These are phyloP conservation scores for Diaporthe sp. DNA, from an alignment of 2,329 filamentous ascomycete species.

Conservation along the genomic window DNA sequence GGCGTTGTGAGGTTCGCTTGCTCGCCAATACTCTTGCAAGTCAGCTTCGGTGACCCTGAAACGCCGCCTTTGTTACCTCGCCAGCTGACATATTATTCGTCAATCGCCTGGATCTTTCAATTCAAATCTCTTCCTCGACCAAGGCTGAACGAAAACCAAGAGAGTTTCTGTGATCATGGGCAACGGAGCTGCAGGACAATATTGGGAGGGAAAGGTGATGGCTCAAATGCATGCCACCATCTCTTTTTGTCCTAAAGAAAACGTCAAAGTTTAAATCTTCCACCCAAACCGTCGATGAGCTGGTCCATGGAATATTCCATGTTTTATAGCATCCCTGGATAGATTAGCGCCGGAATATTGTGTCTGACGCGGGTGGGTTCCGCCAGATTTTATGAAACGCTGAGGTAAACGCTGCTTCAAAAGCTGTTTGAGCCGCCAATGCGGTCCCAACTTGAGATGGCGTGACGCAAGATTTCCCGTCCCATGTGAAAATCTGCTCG, in stretches of 20 bases:
- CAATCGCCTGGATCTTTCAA: background rate
- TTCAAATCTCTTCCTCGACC: background rate
- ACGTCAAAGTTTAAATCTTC: background rate
- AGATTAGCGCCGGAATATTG: background rate
- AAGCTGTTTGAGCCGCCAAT: slow-evolving; percentile 15
- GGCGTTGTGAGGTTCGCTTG: too few species aligned
- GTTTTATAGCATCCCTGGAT: background rate
- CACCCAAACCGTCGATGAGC: too few species aligned
- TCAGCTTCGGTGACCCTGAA: background rate
- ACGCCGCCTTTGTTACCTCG: background rate
- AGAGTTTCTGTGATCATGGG: background rate
- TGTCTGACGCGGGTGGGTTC: slow-evolving; percentile 17
- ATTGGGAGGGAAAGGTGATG: background rate
- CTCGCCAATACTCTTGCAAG: background rate
- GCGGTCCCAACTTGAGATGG: background rate
- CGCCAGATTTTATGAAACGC: background rate
- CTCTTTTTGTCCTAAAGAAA: background rate
- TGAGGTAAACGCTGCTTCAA: slow-evolving; percentile 26
- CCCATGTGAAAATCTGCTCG: background rate
- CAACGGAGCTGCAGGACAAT: background rate
- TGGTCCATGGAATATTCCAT: background rate
- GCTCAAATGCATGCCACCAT: too few species aligned
- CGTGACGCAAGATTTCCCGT: background rate
- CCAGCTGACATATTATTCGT: background rate
- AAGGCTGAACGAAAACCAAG: rapidly evolving